Base-by-base conservation (phyloP, 805 yeast species). In the Zygosaccharomyces kombuchaensis region DNA sequence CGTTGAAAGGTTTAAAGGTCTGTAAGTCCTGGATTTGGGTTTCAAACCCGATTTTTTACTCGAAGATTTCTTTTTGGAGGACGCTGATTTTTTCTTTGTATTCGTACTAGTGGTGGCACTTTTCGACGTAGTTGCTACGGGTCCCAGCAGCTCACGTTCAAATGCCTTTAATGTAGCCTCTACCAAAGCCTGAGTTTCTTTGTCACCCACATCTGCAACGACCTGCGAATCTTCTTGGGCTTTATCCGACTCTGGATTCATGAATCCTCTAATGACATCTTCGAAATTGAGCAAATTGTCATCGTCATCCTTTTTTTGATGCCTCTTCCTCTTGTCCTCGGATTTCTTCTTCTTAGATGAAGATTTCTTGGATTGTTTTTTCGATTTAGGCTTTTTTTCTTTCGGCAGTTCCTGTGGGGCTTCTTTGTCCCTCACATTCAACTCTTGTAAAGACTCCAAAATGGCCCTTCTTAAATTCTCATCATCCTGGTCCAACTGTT, bases 81-180 rank as follows among this genome's bases (percentile, higher is more conserved):
- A 43, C 9, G 45, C 27, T n/a, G 48, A 27, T 16, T 36, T 44
- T 21, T 40, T 43, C 34, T 36, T 47, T 26, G 39, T 25, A 12
- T 40, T 34, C 1, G 44, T 14, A 34, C 42, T 37, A 14, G 43
- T 29, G 3, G 47, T 9, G 9, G 43, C 14, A 23, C 25, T 19
- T 23, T 48, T 48, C 21, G 34, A 25, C 8, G 43, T 22, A 9
- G 32, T 34, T 13, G 45, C 26, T 9, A 45, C 44, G n/a, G 52
- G 46, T 1, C 57, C 57, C 23, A 61, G 35, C 14, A 62, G 46
- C 36, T 61, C 62, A 13, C 54, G 59, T 46, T 65, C 67, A 45
- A 64, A 64, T 8, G 67, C 67, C 35, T 59, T 61, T 17, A 63
- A 46, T 1, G 69, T 62, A 4, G 63, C 66, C 32, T 63, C 67